Evolutionary conservation across 2,329 filamentous ascomycete genomes (phyloP), one percentile per base, ranked within the genome.

Genomic region (Diaporthe sp.): DNA sequence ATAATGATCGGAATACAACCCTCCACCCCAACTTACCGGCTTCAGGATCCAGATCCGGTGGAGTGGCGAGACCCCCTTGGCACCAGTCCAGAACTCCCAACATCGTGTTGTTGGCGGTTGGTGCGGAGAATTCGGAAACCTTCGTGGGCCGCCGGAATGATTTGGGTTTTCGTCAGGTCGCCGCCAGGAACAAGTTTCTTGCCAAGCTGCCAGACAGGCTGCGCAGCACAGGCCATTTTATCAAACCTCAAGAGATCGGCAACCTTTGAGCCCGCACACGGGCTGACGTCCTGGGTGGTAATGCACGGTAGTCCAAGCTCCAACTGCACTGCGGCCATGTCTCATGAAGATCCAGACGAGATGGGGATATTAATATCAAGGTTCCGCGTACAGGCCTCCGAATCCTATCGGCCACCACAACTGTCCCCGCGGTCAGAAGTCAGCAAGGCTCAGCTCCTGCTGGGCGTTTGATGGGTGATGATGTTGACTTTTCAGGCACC

Each of bases 131-230:
- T 39, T 51, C 47, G 47, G 65, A 39, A 53, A 68, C 34, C 65
- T 68, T 68, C 47, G 47, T 68, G 47, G 47, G 31, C 47, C 65
- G 47, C 34, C 22, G 47, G 47, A 20, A 1, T 12, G 6, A 28
- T 42, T 47, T 68, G 34, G 47, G 15, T 37, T 53, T 68, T 53
- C 15, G n/a, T 49, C 31, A n/a, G 17, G 25, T 44, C 39, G 31
- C 47, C n/a, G 25, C 63, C 47, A 68, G 65, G 65, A 53, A 68
- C 31, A 37, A 68, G 47, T 68, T 68, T 55, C 65, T 8, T 53
- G 47, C 44, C 63, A 68, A 68, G 63, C 63, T 68, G 63, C 28
- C 63, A 68, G 47, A 53, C 63, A n/a, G 34, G 34, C 63, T 68
- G 63, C 47, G 42, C 44, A 39, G 47, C 47, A 68, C 65, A 42